Evolutionary conservation across 1,139 yeast species (phyloP), one percentile per base, ranked within the genome.

Genomic region (Pichia terricola): DNA sequence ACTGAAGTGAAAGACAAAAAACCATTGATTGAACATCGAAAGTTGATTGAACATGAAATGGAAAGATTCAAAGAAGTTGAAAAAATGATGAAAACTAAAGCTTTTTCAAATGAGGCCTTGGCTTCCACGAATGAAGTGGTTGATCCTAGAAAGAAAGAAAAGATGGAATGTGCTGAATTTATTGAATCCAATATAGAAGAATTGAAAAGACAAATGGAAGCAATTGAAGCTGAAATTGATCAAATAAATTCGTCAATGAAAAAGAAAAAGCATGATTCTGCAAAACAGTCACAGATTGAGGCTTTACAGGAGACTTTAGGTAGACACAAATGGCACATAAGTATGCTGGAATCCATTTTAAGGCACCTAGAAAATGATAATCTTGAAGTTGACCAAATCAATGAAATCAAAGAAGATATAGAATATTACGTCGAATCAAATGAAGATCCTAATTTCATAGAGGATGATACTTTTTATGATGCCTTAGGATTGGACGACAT

Each of bases 11-110:
- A 94, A 64, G 94, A 91, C 59, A 94, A 88, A 66, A 83, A 86
- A 61, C 70, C 66, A 39, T 66, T 94, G 49, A 73, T 78, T 51
- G 97, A 89, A 50, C 85, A 88, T 56, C 73, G 98, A 45, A 75
- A 81, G 54, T 69, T 80, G 53, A 91, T 94, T 54, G 96, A 94
- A 63, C 77, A 77, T 39, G 95, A 94, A 45, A 91, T 91, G 99
- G 98, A 94, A 65, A 77, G 91, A 55, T 94, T 94, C 67, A 94
- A 94, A 63, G 91, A 91, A 43, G 85, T 89, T 53, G 99, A 94
- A 63, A 86, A 89, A 67, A 79, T 84, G 54, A 84, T 88, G 78
- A 94, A 94, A 67, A 89, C 95, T 34, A 94, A 94, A 63, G 96
- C 95, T 46, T 94, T 87, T 60, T 82, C 95, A 37, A 87, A 87